These are phyloP conservation scores for Fraxinus velutina DNA, from an alignment of 305 asterid species.

Conservation along the genomic window DNA sequence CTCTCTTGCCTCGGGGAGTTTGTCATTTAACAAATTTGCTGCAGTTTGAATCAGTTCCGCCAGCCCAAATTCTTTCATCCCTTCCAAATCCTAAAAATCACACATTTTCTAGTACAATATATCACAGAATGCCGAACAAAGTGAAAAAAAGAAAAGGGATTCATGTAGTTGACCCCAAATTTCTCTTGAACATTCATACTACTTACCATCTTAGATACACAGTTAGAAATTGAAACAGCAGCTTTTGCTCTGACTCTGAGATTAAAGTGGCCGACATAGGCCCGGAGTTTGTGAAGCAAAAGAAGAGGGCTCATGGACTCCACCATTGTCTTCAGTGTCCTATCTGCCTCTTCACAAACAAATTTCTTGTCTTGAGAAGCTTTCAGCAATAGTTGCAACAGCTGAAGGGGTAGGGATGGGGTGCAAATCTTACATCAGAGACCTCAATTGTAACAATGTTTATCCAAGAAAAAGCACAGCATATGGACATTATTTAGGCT, in stretches of 20 bases:
- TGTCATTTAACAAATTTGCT: slow-evolving; percentile 63
- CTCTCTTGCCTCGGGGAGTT: slow-evolving; percentile 95
- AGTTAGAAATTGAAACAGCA: slow-evolving; percentile 60
- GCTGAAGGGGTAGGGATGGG: slow-evolving; percentile 30
- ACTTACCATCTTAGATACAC: slow-evolving; percentile 75
- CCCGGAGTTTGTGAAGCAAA: slow-evolving; percentile 58
- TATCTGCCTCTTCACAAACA: slow-evolving; percentile 95
- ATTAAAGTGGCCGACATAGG: slow-evolving; percentile 60
- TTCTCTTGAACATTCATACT: background rate
- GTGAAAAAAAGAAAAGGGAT: background rate
- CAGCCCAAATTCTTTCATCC: slow-evolving; percentile 68
- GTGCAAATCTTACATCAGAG: background rate
- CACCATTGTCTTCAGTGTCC: slow-evolving; percentile 58
- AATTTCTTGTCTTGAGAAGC: slow-evolving; percentile 93
- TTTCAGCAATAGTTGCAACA: slow-evolving; percentile 82
- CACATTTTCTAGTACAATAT: background rate
- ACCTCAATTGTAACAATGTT: background rate
- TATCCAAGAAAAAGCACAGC: background rate
- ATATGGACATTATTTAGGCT: background rate
- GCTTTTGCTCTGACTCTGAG: slow-evolving; percentile 81
- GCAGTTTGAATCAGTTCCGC: slow-evolving; percentile 46
- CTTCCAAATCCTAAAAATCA: slow-evolving; percentile 51
- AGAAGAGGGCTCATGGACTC: slow-evolving; percentile 65
- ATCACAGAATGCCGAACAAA: background rate
- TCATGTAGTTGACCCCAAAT: background rate